A percentile compares a stretch with the other conserved stretches of the same genome.
phyloP scores from a whole-genome alignment of 1,284 basidiomycete species.

The Ustilago trichophora region DNA sequence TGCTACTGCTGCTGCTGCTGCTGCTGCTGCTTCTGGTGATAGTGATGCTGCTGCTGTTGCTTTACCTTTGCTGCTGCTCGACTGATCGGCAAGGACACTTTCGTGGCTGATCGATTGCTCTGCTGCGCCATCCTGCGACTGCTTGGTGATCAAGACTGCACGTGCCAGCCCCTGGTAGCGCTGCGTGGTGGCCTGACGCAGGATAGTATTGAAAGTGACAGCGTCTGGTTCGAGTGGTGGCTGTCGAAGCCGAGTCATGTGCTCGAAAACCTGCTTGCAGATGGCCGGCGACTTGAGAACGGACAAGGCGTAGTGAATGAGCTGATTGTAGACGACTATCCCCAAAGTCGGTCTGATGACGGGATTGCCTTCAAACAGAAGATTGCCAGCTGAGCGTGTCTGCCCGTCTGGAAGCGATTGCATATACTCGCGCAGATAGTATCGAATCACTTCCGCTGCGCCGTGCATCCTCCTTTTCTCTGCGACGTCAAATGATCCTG shows the following conservation, averaged over 20 bases:
- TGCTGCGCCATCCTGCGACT: background rate
- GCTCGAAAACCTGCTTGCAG: constrained; percentile 40
- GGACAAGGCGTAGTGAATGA: constrained; percentile 36
- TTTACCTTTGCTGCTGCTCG: background rate
- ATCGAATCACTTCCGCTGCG: constrained; percentile 22
- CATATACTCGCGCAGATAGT: constrained; percentile 35
- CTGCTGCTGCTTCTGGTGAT: background rate
- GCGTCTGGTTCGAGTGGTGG: constrained; percentile 33
- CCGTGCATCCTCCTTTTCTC: constrained; percentile 7
- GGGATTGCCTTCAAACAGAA: constrained; percentile 8
- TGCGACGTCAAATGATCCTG: background rate
- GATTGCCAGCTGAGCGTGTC: constrained; percentile 8
- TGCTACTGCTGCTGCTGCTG: background rate
- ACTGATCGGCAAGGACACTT: background rate
- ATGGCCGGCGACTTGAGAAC: constrained; percentile 22
- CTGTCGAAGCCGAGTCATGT: constrained; percentile 36
- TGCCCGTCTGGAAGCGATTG: constrained; percentile 21
- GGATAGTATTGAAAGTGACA: constrained; percentile 45
- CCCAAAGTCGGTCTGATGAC: constrained; percentile 24
- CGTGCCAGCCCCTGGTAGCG: constrained; percentile 22
- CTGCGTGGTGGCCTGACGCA: constrained; percentile 44
- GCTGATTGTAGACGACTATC: constrained; percentile 38
- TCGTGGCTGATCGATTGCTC: background rate
- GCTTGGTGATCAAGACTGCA: constrained; percentile 27
- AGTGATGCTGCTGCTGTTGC: background rate